phyloP scores from a whole-genome alignment of 1,284 basidiomycete genomes.

The Vanrija sp. region DNA sequence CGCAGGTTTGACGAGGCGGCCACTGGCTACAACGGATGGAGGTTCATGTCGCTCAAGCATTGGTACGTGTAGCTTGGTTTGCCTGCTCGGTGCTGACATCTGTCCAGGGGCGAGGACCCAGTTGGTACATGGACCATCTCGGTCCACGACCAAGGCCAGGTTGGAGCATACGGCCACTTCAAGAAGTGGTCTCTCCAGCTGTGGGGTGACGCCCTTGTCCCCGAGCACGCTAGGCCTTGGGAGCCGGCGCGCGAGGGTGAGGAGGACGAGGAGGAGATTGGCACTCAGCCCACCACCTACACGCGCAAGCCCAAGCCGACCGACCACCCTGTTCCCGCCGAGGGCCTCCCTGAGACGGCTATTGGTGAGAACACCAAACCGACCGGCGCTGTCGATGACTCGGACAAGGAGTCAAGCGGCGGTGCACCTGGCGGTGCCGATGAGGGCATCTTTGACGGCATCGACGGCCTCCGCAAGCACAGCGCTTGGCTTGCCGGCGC shows the following conservation, averaged over 20 bases:
- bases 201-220: slow-evolving; percentile 85
- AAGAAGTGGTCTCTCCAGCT: slow-evolving; percentile 88
- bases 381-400: slow-evolving; percentile 11
- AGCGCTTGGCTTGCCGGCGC: slow-evolving; percentile 84
- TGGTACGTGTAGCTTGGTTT: slow-evolving; percentile 60
- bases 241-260: slow-evolving; percentile 42
- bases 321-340: slow-evolving; percentile 51
- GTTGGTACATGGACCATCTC: slow-evolving; percentile 88
- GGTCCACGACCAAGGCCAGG: slow-evolving; percentile 70
- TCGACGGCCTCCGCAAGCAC: slow-evolving; percentile 68
- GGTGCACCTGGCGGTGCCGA: slow-evolving; percentile 51
- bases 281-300: slow-evolving; percentile 48
- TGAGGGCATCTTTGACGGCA: slow-evolving; percentile 80
- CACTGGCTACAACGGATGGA: slow-evolving; percentile 86
- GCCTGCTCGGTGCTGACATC: not conserved
- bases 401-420: slow-evolving; percentile 17
- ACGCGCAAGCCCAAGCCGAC: slow-evolving; percentile 81
- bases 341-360: too few species aligned
- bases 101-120: slow-evolving; percentile 79
- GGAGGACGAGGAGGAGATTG: slow-evolving; percentile 48
- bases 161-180: slow-evolving; percentile 69
- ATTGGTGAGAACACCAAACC: not conserved
- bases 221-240: slow-evolving; percentile 64
- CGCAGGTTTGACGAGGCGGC: slow-evolving; percentile 65
- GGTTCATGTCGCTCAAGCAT: slow-evolving; percentile 97